Evolutionary conservation across 2,329 filamentous ascomycete species (phyloP).

Genomic region (Ambrosiella beaveri): DNA sequence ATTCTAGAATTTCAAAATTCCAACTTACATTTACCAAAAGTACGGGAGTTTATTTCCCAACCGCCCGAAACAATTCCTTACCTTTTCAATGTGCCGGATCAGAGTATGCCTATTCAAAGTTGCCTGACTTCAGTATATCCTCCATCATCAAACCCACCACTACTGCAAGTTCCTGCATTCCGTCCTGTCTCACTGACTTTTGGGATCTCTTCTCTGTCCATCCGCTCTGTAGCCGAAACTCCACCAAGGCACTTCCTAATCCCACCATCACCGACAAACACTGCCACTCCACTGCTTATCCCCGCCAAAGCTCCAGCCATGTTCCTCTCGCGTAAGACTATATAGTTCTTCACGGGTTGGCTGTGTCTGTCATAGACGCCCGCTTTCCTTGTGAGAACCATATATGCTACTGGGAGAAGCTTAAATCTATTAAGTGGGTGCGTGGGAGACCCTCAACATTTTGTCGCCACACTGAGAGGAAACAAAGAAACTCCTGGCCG

Average conservation of each 20-base stretch:
- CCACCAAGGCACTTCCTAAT: too few species aligned
- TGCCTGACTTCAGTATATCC: neutral
- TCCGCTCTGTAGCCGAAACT: neutral
- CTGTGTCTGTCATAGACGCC: neutral
- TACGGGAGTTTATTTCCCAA: too few species aligned
- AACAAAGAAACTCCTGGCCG: neutral
- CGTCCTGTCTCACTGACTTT: neutral
- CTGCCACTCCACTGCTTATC: too few species aligned
- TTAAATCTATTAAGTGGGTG: slow-evolving; percentile 1
- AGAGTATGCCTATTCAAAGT: neutral
- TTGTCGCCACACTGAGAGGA: neutral
- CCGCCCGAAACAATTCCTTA: too few species aligned
- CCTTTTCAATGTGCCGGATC: too few species aligned
- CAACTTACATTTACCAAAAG: neutral
- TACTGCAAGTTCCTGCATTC: neutral
- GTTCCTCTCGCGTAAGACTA: neutral
- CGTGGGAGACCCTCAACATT: neutral
- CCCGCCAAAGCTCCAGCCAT: neutral
- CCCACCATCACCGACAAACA: too few species aligned
- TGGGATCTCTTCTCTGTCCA: neutral
- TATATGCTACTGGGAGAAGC: neutral
- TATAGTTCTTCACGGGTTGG: neutral
- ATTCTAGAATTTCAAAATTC: neutral
- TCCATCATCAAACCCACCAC: neutral
- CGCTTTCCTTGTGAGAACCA: neutral